Evolutionary conservation across 2,329 filamentous ascomycete species (phyloP).

Genomic region (Lanzia echinophila): DNA sequence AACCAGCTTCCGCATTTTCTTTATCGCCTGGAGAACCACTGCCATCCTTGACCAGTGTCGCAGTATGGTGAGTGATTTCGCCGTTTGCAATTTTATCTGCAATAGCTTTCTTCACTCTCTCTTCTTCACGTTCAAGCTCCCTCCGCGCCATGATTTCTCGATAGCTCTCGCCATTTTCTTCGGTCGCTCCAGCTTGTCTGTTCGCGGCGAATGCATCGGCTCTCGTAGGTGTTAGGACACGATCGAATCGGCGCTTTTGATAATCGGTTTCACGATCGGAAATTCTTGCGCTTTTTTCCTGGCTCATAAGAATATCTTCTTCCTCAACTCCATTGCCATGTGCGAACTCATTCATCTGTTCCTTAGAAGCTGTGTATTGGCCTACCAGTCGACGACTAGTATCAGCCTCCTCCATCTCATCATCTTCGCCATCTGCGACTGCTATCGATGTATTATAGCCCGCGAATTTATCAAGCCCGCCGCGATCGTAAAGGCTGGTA

Average conservation of each 20-base stretch:
- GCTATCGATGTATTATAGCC: constrained; percentile 91
- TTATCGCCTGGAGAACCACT: constrained; percentile 49
- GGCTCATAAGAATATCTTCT: constrained; percentile 78
- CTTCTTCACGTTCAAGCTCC: constrained; percentile 89
- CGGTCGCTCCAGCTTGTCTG: constrained; percentile 53
- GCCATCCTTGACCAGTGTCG: constrained; percentile 62
- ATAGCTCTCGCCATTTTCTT: constrained; percentile 71
- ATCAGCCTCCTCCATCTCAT: constrained; percentile 68
- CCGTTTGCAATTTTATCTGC: constrained; percentile 60
- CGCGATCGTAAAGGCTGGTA: constrained; percentile 75
- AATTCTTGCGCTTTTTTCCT: constrained; percentile 86
- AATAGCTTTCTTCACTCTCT: constrained; percentile 73
- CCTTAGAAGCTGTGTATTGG: constrained; percentile 89
- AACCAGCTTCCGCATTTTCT: constrained; percentile 64
- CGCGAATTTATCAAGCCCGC: constrained; percentile 71
- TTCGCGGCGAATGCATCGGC: constrained; percentile 81
- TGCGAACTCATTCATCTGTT: constrained; percentile 92
- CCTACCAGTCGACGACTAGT: constrained; percentile 74
- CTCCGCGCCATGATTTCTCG: constrained; percentile 84
- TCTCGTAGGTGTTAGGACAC: constrained; percentile 76
- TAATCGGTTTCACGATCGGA: constrained; percentile 93
- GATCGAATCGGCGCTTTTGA: constrained; percentile 90
- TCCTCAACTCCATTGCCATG: constrained; percentile 81
- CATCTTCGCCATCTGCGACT: constrained; percentile 68
- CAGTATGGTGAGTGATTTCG: constrained; percentile 55